phyloP scores from a whole-genome alignment of 768 basidiomycete genomes.

The Cyathus striatus region DNA sequence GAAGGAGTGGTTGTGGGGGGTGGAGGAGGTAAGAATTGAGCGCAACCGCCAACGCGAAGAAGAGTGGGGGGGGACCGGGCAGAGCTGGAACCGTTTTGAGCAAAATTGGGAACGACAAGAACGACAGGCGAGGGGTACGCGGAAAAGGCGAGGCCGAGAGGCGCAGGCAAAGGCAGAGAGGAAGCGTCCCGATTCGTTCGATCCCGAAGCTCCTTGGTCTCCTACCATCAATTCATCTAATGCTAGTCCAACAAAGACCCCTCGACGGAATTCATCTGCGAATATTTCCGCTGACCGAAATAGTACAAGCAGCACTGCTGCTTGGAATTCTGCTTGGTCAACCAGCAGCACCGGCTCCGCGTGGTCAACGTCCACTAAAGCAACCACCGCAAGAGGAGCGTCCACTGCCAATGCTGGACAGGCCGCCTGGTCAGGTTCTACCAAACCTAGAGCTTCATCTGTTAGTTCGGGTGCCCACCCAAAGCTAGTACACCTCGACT shows the following conservation, averaged over 20 bases:
- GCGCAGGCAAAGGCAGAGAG: no score
- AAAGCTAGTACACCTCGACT: no score
- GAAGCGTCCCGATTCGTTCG: no score
- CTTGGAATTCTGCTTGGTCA: no score
- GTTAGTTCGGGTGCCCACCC: conserved; percentile 7
- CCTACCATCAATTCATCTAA: conserved; percentile 21
- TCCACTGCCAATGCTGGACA: conserved; percentile 15
- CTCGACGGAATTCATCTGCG: conserved; percentile 13
- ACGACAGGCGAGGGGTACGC: no score
- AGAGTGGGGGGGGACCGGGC: no score
- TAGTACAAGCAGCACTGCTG: conserved; percentile 14
- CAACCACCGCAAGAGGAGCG: conserved; percentile 1
- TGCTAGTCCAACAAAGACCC: conserved; percentile 16
- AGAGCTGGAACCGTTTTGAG: no score
- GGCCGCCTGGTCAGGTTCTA: conserved; percentile 5
- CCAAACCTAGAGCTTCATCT: conserved; percentile 4
- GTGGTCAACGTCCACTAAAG: conserved; percentile 1
- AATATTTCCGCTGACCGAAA: conserved; percentile 13
- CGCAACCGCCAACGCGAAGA: conserved; percentile 39
- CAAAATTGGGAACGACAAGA: no score
- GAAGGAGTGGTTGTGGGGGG: conserved; percentile 6
- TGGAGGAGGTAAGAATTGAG: conserved; percentile 36
- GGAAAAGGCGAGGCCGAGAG: no score
- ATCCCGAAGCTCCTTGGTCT: conserved; percentile 21
- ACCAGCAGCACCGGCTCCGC: conserved; percentile 12